phyloP scores from a whole-genome alignment of 257 asterid genomes.

The Capsicum baccatum region DNA sequence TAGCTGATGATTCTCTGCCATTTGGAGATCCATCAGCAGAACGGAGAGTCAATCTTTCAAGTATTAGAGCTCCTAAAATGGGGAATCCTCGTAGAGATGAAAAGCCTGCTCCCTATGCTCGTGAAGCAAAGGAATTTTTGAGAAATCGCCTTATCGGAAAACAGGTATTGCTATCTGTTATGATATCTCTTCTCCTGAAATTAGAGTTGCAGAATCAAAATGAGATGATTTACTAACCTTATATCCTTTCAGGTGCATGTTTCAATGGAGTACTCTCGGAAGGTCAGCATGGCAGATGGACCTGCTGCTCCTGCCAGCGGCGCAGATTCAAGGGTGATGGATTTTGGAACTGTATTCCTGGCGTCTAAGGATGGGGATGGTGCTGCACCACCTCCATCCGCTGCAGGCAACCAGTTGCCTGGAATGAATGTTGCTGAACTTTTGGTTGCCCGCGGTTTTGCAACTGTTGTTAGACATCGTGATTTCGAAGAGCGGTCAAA shows the following conservation, averaged over 20 bases:
- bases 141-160: slow-evolving; percentile 90
- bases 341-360: slow-evolving; percentile 93
- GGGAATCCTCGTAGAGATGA: slow-evolving; percentile 96
- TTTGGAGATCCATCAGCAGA: slow-evolving; percentile 96
- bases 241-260: slow-evolving; percentile 71
- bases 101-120: slow-evolving; percentile 95
- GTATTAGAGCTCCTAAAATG: slow-evolving; percentile 92
- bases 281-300: slow-evolving; percentile 78
- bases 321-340: slow-evolving; percentile 72
- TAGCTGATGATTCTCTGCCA: slow-evolving; percentile 89
- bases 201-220: slow-evolving; percentile 27
- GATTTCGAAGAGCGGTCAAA: slow-evolving; percentile 98
- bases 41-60: slow-evolving; percentile 92
- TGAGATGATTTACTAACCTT: slow-evolving; percentile 23
- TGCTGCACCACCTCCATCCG: slow-evolving; percentile 55
- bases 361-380: slow-evolving; percentile 71
- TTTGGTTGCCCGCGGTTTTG: slow-evolving; percentile 88
- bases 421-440: slow-evolving; percentile 88
- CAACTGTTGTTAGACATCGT: slow-evolving; percentile 91
- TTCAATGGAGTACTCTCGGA: slow-evolving; percentile 96
- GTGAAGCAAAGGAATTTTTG: slow-evolving; percentile 94
- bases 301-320: slow-evolving; percentile 54
- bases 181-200: neutral
- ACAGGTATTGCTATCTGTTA: slow-evolving; percentile 56
- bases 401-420: slow-evolving; percentile 56